Base-by-base conservation (phyloP, 2,329 filamentous ascomycete genomes). In the Zymoseptoria brevis region DNA sequence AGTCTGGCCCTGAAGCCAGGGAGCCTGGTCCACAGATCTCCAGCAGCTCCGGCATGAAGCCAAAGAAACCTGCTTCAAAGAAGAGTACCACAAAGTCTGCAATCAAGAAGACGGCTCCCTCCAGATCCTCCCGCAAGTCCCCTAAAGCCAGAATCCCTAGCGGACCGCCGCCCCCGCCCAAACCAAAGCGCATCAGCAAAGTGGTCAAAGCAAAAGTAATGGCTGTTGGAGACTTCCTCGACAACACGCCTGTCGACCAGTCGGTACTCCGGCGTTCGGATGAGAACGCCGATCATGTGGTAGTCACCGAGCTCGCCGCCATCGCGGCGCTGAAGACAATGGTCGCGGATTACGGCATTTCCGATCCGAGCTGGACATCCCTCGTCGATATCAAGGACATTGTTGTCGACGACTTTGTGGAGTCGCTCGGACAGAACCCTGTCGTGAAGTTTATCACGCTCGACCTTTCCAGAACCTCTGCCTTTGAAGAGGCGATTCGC, bases 341-440 rank as follows among this genome's bases (percentile, higher is more conserved):
- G 41, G 24, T 13, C 16, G 48, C 41, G 4, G 60, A 60, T 35
- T 62, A 50, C 26, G 52, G 41, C n/a, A 21, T 62, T 8, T 41
- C 29, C 7, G 53, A 58, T 41, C 55, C 57, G 4, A 21, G 30
- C n/a, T 19, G 51, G 51, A 19, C 26, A 9, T 53, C 53, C 3
- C 11, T 60, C 4, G 45, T 55, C 4, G 57, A 60, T 4, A 55
- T 51, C n/a, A 45, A 57, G 13, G 60, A 57, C 21, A 24, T 58
- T 52, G 54, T 60, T 21, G 53, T 30, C 6, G 55, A 48, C 48
- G n/a, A 21, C 13, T 57, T 51, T 21, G 45, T 45, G 55, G 35
- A 50, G 35, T 16, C 19, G 48, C 53, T 29, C 21, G 55, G 21
- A 19, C 19, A 24, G 8, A 55, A 35, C 45, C 50, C 48, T 21